Base-by-base conservation (phyloP, 2,329 filamentous ascomycete species). In the Celoporthe dispersa region DNA sequence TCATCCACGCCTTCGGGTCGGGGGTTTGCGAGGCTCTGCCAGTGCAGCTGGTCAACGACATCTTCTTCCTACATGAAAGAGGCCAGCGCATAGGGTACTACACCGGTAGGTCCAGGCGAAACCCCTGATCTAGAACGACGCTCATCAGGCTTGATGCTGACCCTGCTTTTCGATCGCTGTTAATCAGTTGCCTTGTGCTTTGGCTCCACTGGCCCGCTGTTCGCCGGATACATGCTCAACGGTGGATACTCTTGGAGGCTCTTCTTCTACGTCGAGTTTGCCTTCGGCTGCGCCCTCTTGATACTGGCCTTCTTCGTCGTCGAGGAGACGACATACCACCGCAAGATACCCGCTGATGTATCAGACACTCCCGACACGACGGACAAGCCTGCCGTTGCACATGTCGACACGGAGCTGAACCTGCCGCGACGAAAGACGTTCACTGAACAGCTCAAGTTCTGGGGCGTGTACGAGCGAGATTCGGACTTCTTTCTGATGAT, bases 201-300 rank as follows among this genome's bases (percentile, higher is more conserved):
- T 14, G 87, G 86, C 5, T 80, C 85, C 0, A 85, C 85, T 0
- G 86, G 86, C 0, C 86, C 87, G 0, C 79, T 90, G 1, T 88
- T 86, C 64, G 86, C 87, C 1, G 86, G 87, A 16, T 89, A 89
- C 76, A 89, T 90, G 87, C 83, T 90, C 8, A 82, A 84, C 0
- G 86, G 82, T 0, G 85, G 85, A 12, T 84, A 87, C 74, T 87
- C 86, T 8, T 90, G 87, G 87, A 81, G 85, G 22, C 82, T 89
- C 0, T 90, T 86, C 79, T 90, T 89, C 80, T 89, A 88, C 75
- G 87, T 89, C 67, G 83, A 85, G 71, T 82, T 87, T 63, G 87
- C 86, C 2, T 89, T 90, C 62, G 76, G 70, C 31, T 71, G 59
- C 0, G 77, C 75, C 4, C 73, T 80, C 11, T 63, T 79, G 7